Evolutionary conservation across 2,329 filamentous ascomycete genomes (phyloP).

Genomic region (Aspergillus tanneri): DNA sequence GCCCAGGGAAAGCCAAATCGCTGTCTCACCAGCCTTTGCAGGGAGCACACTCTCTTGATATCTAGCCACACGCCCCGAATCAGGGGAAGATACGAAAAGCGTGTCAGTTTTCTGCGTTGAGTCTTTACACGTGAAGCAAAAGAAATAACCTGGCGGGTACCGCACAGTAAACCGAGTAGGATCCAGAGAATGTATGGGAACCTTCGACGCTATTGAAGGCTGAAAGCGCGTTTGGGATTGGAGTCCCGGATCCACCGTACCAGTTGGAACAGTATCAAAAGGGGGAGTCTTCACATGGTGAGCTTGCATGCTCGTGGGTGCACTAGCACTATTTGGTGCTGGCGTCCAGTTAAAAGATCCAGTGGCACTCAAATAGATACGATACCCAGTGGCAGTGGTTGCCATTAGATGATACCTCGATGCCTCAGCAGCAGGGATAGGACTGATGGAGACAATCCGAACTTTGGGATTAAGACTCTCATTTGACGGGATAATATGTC

Average conservation of each 20-base stretch:
- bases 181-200: conserved; percentile 47
- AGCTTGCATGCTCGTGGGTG: conserved; percentile 95
- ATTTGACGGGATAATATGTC: conserved; percentile 74
- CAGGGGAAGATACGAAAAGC: conserved; percentile 82
- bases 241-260: conserved; percentile 26
- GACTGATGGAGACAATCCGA: conserved; percentile 77
- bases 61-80: conserved; percentile 77
- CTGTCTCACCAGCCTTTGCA: conserved; percentile 72
- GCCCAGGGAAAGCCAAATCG: conserved; percentile 73
- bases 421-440: conserved; percentile 80
- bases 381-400: conserved; percentile 83
- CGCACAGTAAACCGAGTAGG: conserved; percentile 45
- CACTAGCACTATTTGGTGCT: conserved; percentile 60
- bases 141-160: conserved; percentile 86
- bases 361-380: conserved; percentile 88
- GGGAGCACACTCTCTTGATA: conserved; percentile 52
- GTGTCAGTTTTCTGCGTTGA: conserved; percentile 59
- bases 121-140: conserved; percentile 74
- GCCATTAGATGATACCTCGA: conserved; percentile 85
- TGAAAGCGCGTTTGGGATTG: conserved; percentile 30
- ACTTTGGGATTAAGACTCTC: conserved; percentile 70
- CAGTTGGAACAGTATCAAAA: conserved; percentile 31
- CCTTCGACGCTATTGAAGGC: conserved; percentile 48
- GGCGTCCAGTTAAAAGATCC: conserved; percentile 60
- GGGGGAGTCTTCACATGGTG: conserved; percentile 95